Conservation (phyloP, 805 yeast genomes). For the Yarrowia divulgata region DNA sequence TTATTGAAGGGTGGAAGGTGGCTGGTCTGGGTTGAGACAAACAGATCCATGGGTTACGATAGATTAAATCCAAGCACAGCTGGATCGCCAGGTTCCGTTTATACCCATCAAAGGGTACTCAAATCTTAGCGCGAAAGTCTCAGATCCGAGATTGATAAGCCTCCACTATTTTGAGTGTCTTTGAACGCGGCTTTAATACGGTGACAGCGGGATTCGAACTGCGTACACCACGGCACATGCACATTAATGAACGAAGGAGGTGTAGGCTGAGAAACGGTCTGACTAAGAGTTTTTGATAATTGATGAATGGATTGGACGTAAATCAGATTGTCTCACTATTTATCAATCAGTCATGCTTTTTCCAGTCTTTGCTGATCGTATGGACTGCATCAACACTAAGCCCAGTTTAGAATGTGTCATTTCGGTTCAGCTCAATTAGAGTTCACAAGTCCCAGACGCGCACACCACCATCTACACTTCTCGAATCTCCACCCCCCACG, state of each 20-base stretch:
- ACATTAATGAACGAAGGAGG: constrained; percentile 8
- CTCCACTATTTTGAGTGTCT: background rate
- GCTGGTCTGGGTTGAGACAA: too few relatives aligned
- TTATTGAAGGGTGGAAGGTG: constrained; percentile 1
- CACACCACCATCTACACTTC: constrained; percentile 31
- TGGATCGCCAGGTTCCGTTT: too few relatives aligned
- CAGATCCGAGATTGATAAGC: constrained; percentile 4
- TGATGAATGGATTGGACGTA: too few relatives aligned
- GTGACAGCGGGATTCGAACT: background rate
- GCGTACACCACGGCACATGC: background rate
- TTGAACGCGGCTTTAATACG: background rate
- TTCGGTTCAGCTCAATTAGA: background rate
- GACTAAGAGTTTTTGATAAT: too few relatives aligned
- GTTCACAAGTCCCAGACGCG: constrained; percentile 25
- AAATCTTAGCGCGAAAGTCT: constrained; percentile 1
- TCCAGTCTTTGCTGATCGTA: too few relatives aligned
- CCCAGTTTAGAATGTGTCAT: background rate
- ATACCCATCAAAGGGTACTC: too few relatives aligned
- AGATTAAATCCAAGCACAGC: too few relatives aligned
- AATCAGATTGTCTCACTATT: too few relatives aligned
- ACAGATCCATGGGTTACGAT: too few relatives aligned
- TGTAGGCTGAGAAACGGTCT: background rate
- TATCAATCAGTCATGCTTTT: too few relatives aligned
- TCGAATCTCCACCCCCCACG: constrained; percentile 8
- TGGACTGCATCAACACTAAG: too few relatives aligned